Conservation (phyloP, 2,329 filamentous ascomycete genomes). For the Nigrograna mackinnonii region DNA sequence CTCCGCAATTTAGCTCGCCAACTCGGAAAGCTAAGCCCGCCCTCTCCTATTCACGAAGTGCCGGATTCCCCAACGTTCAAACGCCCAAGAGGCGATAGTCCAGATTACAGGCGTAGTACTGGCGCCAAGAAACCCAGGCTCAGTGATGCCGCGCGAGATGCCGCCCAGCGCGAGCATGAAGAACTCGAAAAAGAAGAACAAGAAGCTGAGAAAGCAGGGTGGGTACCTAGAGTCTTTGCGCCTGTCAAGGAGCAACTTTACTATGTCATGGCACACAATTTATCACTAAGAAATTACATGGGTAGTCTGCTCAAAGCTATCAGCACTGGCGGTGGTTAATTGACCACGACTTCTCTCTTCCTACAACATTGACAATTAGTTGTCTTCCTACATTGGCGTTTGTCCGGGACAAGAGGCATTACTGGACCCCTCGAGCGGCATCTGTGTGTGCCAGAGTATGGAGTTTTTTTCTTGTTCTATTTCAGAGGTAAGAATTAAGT, state of each 20-base stretch:
- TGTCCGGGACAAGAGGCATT: too few relatives aligned
- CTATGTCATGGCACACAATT: conserved; percentile 72
- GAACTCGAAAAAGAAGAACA: conserved; percentile 50
- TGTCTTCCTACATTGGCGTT: too few relatives aligned
- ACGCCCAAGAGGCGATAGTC: conserved; percentile 29
- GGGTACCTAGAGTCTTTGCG: conserved; percentile 71
- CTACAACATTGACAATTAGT: too few relatives aligned
- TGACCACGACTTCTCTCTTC: too few relatives aligned
- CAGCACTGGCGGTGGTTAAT: conserved; percentile 33
- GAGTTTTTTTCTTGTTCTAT: too few relatives aligned
- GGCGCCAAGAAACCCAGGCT: conserved; percentile 49
- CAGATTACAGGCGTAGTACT: conserved; percentile 25
- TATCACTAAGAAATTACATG: conserved; percentile 44
- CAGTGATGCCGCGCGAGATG: conserved; percentile 33
- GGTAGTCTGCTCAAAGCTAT: conserved; percentile 38
- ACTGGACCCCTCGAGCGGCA: too few relatives aligned
- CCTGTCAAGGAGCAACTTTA: conserved; percentile 67
- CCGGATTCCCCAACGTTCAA: conserved; percentile 32
- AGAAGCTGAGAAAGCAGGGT: conserved; percentile 58
- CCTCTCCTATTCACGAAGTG: conserved; percentile 23
- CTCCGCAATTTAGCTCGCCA: conserved; percentile 73
- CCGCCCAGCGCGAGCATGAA: conserved; percentile 27
- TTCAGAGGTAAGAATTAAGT: too few relatives aligned
- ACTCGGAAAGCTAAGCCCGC: conserved; percentile 40
- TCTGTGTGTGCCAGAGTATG: too few relatives aligned